Percentiles rank a stretch among this genome's conserved stretches.
Conservation (phyloP, 495 filamentous ascomycete genomes). For the Durotheca rogersii region DNA sequence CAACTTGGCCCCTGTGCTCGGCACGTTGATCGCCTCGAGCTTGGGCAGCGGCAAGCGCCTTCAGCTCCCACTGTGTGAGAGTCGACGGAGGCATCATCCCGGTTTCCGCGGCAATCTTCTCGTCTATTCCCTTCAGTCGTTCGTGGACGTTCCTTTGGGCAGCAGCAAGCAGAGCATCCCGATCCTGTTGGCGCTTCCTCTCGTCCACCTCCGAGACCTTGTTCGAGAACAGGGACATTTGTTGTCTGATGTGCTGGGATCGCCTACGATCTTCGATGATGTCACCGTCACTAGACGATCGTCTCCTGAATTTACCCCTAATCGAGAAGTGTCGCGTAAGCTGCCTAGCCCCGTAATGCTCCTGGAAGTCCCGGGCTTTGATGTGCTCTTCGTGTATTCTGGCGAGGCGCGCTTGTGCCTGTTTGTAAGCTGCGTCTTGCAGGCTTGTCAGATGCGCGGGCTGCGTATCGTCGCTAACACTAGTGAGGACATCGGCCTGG, state of each 20-base stretch:
- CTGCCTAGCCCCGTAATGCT: conserved; percentile 67
- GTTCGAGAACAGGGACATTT: conserved; percentile 75
- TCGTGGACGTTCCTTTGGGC: conserved; percentile 84
- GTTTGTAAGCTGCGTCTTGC: conserved; percentile 80
- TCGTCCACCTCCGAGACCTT: conserved; percentile 69
- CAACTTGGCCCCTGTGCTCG: conserved; percentile 59
- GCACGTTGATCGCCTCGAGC: conserved; percentile 61
- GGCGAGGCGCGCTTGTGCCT: conserved; percentile 78
- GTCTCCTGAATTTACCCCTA: conserved; percentile 56
- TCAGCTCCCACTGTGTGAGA: conserved; percentile 75
- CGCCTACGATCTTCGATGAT: conserved; percentile 63
- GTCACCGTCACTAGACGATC: conserved; percentile 70
- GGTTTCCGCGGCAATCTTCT: conserved; percentile 71
- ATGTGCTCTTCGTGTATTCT: conserved; percentile 73
- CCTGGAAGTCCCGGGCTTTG: conserved; percentile 56
- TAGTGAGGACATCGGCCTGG: conserved; percentile 30
- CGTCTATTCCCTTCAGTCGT: conserved; percentile 74
- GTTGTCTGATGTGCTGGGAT: conserved; percentile 70
- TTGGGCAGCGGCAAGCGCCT: conserved; percentile 65
- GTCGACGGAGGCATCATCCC: conserved; percentile 71
- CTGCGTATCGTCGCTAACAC: conserved; percentile 36
- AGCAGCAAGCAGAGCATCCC: conserved; percentile 69
- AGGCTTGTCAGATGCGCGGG: conserved; percentile 56
- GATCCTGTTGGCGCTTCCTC: conserved; percentile 71
- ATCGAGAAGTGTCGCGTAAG: conserved; percentile 51